These are phyloP conservation scores for Teratosphaeria pseudoeucalypti DNA, from an alignment of 2,329 filamentous ascomycete genomes.

Conservation along the genomic window DNA sequence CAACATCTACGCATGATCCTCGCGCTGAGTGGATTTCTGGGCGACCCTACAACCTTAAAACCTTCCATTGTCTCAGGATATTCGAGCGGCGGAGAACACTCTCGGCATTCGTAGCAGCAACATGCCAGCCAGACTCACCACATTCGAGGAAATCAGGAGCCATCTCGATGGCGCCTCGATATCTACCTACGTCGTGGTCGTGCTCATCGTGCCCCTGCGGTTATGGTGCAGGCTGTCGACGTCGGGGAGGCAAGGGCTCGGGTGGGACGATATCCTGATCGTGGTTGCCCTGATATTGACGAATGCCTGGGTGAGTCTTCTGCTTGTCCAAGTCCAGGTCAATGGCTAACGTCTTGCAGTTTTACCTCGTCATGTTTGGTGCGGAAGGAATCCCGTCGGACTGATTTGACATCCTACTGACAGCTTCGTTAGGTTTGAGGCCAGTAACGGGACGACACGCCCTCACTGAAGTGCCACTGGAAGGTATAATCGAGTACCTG, in stretches of 20 bases:
- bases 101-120: not conserved
- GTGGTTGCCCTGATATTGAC: constrained; percentile 1
- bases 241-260: constrained; percentile 1
- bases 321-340: not conserved
- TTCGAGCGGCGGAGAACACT: no score
- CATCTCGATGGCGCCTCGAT: constrained; percentile 5
- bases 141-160: not conserved
- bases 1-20: no score
- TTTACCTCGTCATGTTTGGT: constrained; percentile 7
- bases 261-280: constrained; percentile 6
- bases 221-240: constrained; percentile 6
- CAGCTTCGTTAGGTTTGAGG: not conserved
- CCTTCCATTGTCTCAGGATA: no score
- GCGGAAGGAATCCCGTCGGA: not conserved
- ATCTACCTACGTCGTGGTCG: constrained; percentile 6
- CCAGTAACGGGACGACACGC: not conserved
- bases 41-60: no score
- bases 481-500: constrained; percentile 2
- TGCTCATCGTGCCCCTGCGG: constrained; percentile 8
- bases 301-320: not conserved
- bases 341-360: not conserved
- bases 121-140: not conserved
- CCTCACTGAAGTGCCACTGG: not conserved
- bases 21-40: no score
- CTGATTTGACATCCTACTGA: not conserved